These are phyloP conservation scores for Phytophthora podocarpi DNA, from an alignment of 352 stramenopile genomes.

Conservation along the genomic window DNA sequence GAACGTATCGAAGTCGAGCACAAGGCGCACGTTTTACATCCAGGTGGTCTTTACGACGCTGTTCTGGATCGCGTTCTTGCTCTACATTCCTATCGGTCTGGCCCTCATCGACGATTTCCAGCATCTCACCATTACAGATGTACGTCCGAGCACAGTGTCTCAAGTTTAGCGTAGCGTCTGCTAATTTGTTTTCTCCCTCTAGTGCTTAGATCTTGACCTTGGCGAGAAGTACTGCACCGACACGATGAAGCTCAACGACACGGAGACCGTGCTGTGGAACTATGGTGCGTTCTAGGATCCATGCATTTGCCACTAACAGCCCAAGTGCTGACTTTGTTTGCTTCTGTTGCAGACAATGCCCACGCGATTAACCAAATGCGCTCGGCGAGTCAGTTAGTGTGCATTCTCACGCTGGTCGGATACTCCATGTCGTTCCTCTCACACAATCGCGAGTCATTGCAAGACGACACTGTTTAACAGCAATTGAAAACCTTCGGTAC, in stretches of 20 bases:
- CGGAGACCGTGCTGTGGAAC: slow-evolving; percentile 71
- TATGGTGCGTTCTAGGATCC: slow-evolving; percentile 46
- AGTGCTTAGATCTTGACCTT: slow-evolving; percentile 54
- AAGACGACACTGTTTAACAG: slow-evolving; percentile 13
- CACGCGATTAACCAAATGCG: slow-evolving; percentile 51
- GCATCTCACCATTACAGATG: slow-evolving; percentile 51
- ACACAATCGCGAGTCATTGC: slow-evolving; percentile 38
- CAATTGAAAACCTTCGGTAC: no score
- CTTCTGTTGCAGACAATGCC: slow-evolving; percentile 25
- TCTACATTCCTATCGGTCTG: slow-evolving; percentile 73
- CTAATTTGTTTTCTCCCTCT: not conserved
- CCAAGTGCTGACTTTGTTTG: not conserved
- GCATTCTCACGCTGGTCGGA: slow-evolving; percentile 46
- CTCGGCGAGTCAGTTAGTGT: slow-evolving; percentile 48
- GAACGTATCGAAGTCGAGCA: slow-evolving; percentile 28
- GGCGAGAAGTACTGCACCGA: slow-evolving; percentile 64
- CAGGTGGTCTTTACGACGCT: slow-evolving; percentile 43
- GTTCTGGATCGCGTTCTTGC: slow-evolving; percentile 71
- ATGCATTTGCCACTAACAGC: not conserved
- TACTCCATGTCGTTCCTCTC: slow-evolving; percentile 61
- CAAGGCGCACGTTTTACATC: slow-evolving; percentile 40
- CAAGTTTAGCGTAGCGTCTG: not conserved
- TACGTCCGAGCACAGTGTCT: not conserved
- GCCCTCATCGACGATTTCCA: slow-evolving; percentile 47
- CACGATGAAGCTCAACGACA: slow-evolving; percentile 53